Evolutionary conservation across 306 rosid genomes (phyloP).

Genomic region (Castanospermum australe): DNA sequence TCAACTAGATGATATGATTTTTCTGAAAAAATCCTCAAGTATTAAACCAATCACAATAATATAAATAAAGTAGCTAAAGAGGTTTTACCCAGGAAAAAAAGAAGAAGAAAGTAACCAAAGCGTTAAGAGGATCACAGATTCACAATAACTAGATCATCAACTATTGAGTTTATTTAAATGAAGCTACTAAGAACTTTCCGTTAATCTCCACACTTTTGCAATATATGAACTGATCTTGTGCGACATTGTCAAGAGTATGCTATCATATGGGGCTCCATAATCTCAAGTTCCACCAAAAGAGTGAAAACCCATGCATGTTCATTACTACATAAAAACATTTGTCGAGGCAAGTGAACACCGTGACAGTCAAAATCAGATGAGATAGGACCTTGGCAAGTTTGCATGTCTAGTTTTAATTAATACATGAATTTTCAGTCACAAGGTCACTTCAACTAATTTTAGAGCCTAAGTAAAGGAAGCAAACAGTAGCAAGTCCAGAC

Average conservation of each 20-base stretch:
- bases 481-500: neutral
- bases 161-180: neutral
- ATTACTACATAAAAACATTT: neutral
- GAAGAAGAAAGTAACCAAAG: neutral
- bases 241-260: neutral
- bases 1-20: neutral
- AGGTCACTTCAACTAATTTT: neutral
- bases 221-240: neutral
- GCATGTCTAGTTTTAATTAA: neutral
- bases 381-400: neutral
- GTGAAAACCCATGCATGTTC: neutral
- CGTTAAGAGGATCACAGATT: constrained; percentile 5
- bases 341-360: neutral
- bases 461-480: neutral
- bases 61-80: neutral
- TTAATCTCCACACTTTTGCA: neutral
- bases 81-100: neutral
- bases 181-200: neutral
- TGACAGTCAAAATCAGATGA: neutral
- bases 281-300: neutral
- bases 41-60: neutral
- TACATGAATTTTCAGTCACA: constrained; percentile 7
- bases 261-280: neutral
- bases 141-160: neutral
- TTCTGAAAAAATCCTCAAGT: neutral